Evolutionary conservation across 768 basidiomycete species (phyloP).

Genomic region (Lentinula boryana): DNA sequence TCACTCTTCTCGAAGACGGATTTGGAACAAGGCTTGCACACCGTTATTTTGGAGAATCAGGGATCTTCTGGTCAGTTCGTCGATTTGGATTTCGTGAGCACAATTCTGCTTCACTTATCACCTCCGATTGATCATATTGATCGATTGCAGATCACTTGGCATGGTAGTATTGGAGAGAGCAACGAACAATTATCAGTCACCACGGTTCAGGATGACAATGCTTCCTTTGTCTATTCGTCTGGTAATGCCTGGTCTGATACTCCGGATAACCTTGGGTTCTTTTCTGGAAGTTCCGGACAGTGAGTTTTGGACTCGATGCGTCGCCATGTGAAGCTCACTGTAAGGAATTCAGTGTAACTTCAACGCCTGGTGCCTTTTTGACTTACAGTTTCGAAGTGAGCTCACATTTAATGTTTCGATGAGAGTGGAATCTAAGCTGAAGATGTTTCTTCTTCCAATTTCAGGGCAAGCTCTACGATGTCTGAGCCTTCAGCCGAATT

Average conservation of each 20-base stretch:
- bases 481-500: not conserved
- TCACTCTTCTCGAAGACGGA: slow-evolving; percentile 29
- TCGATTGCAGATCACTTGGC: slow-evolving; percentile 11
- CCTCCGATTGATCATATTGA: not conserved
- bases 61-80: slow-evolving; percentile 19
- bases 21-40: slow-evolving; percentile 29
- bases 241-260: slow-evolving; percentile 26
- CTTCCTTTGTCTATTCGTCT: slow-evolving; percentile 30
- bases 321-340: not conserved
- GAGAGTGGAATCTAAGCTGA: not conserved
- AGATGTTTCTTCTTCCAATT: not conserved
- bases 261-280: slow-evolving; percentile 25
- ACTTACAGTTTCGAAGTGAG: slow-evolving; percentile 35
- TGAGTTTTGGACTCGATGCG: slow-evolving; percentile 14
- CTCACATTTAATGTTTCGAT: not conserved
- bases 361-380: slow-evolving; percentile 23
- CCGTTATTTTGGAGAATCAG: slow-evolving; percentile 27
- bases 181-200: slow-evolving; percentile 6
- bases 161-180: slow-evolving; percentile 3
- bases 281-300: slow-evolving; percentile 39
- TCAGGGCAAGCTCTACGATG: slow-evolving; percentile 11
- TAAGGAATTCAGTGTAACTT: slow-evolving; percentile 23
- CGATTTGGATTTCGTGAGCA: slow-evolving; percentile 45
- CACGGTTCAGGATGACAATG: slow-evolving; percentile 25
- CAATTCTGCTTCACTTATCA: not conserved